These are phyloP conservation scores for Cordyceps fumosorosea DNA, from an alignment of 2,329 filamentous ascomycete genomes.

Conservation along the genomic window DNA sequence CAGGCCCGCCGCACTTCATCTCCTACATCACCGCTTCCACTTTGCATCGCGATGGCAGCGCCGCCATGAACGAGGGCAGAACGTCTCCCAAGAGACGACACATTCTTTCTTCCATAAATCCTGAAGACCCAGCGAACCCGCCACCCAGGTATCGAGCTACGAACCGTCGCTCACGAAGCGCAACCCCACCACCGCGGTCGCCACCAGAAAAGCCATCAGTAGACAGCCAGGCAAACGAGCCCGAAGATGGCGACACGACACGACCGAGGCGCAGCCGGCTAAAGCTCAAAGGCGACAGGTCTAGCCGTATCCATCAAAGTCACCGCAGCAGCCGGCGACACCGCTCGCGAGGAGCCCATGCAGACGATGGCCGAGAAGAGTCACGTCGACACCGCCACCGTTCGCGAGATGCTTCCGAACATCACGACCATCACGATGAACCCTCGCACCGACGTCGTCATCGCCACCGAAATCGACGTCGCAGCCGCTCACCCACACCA, in stretches of 20 bases:
- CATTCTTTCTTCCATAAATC: constrained; percentile 44
- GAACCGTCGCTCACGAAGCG: not conserved
- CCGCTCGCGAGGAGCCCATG: constrained; percentile 19
- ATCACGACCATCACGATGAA: constrained; percentile 4
- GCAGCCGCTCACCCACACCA: constrained; percentile 38
- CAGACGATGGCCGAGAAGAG: constrained; percentile 13
- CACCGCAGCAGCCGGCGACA: constrained; percentile 8
- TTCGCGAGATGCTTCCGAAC: constrained; percentile 14
- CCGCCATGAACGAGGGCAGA: constrained; percentile 27
- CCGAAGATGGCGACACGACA: constrained; percentile 15
- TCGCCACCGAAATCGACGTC: constrained; percentile 19
- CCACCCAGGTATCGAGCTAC: not conserved
- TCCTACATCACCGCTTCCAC: not conserved
- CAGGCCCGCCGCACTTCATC: not conserved
- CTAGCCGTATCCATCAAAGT: constrained; percentile 18
- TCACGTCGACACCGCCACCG: constrained; percentile 13
- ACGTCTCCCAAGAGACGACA: constrained; percentile 37
- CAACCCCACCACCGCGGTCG: constrained; percentile 5
- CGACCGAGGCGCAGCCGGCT: constrained; percentile 26
- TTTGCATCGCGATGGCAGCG: constrained; percentile 17
- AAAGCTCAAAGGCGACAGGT: constrained; percentile 27
- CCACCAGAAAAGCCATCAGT: not conserved
- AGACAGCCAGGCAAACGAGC: constrained; percentile 14
- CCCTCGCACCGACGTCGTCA: constrained; percentile 23
- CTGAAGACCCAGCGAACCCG: constrained; percentile 17